Conservation (phyloP, 164 flowering plant genomes). For the Liriodendron chinense region DNA sequence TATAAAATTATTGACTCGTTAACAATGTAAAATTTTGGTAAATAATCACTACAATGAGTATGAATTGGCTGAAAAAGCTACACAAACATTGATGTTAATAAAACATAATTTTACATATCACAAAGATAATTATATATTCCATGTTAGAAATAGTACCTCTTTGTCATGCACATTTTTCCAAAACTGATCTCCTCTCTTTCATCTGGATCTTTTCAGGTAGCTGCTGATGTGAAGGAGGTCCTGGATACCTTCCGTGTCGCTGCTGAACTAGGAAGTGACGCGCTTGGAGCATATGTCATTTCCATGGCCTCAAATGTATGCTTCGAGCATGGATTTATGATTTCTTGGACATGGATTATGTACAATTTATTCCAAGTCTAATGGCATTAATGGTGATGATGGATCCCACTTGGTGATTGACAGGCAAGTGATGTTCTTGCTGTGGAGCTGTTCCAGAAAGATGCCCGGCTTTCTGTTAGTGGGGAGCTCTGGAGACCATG, state of each 20-base stretch:
- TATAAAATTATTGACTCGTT: no score
- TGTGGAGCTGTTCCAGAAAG: slow-evolving; percentile 93
- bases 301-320: slow-evolving; percentile 95
- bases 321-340: background rate
- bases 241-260: slow-evolving; percentile 91
- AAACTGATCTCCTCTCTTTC: background rate
- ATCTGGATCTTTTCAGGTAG: slow-evolving; percentile 46
- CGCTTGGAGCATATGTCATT: slow-evolving; percentile 92
- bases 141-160: no score
- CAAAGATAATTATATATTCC: no score
- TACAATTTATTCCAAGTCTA: background rate
- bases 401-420: slow-evolving; percentile 6
- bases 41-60: no score
- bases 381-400: background rate
- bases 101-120: no score
- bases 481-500: slow-evolving; percentile 89
- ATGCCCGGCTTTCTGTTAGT: slow-evolving; percentile 82
- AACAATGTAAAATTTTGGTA: no score
- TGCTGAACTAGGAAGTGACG: slow-evolving; percentile 90
- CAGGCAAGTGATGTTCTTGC: slow-evolving; percentile 99
- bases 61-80: no score
- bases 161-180: background rate
- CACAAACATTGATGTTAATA: no score
- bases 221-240: slow-evolving; percentile 88
- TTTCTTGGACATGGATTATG: background rate